Percentiles rank a stretch among this genome's conserved stretches.
Conservation (phyloP, 2,329 filamentous ascomycete genomes). For the Dothiorella sarmentorum region DNA sequence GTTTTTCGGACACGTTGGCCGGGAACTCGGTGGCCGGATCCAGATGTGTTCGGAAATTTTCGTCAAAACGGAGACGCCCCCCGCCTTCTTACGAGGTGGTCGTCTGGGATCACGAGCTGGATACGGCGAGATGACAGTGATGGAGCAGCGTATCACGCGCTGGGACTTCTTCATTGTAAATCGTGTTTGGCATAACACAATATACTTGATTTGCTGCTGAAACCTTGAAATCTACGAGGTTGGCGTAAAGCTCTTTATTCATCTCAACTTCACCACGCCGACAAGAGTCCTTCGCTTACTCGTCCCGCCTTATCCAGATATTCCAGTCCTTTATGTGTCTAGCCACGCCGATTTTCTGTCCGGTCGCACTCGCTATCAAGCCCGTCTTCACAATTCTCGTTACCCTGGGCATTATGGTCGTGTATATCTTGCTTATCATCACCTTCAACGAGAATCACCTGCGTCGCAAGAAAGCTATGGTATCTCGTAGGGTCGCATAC, state of each 20-base stretch:
- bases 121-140: slow-evolving; percentile 54
- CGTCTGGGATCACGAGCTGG: slow-evolving; percentile 42
- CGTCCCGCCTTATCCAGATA: too few relatives aligned
- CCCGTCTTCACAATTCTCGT: too few relatives aligned
- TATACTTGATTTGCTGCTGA: slow-evolving; percentile 48
- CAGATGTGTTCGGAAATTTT: slow-evolving; percentile 50
- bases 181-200: slow-evolving; percentile 47
- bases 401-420: too few relatives aligned
- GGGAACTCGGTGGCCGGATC: slow-evolving; percentile 45
- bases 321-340: too few relatives aligned
- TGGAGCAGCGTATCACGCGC: slow-evolving; percentile 48
- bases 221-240: slow-evolving; percentile 49
- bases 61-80: slow-evolving; percentile 50
- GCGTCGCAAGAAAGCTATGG: too few relatives aligned
- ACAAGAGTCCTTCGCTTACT: too few relatives aligned
- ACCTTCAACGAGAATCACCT: too few relatives aligned
- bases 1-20: slow-evolving; percentile 51
- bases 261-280: too few relatives aligned
- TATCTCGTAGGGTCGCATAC: too few relatives aligned
- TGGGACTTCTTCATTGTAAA: slow-evolving; percentile 55
- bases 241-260: slow-evolving; percentile 50
- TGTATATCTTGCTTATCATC: too few relatives aligned
- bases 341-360: too few relatives aligned
- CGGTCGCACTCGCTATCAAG: too few relatives aligned
- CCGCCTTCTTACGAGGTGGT: slow-evolving; percentile 41